Evolutionary conservation across 2,329 filamentous ascomycete genomes (phyloP).

Genomic region (Aspergillus chevalieri): DNA sequence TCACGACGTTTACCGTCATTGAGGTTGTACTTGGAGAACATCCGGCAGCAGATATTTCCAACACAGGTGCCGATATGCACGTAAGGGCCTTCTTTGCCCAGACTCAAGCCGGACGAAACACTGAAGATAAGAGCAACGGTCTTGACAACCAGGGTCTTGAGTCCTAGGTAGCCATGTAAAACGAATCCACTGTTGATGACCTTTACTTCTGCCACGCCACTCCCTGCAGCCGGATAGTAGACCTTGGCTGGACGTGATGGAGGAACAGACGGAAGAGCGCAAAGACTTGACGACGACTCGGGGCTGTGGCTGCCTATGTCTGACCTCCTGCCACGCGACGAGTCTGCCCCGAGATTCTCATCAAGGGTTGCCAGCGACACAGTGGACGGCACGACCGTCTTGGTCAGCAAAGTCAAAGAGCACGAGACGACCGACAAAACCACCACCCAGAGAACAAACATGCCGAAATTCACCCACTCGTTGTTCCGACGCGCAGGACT

Average conservation of each 20-base stretch:
- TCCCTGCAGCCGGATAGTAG: conserved; percentile 93
- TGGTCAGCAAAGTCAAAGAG: conserved; percentile 77
- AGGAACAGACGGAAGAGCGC: conserved; percentile 24
- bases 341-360: conserved; percentile 76
- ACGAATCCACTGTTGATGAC: conserved; percentile 98
- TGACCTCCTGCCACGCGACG: conserved; percentile 40
- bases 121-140: conserved; percentile 75
- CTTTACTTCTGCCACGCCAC: conserved; percentile 92
- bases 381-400: conserved; percentile 85
- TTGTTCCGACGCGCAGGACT: conserved; percentile 43
- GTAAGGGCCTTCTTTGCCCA: conserved; percentile 92
- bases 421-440: conserved; percentile 66
- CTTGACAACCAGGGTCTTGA: conserved; percentile 82
- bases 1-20: conserved; percentile 94
- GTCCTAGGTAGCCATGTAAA: conserved; percentile 85
- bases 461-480: conserved; percentile 66
- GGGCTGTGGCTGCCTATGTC: conserved; percentile 38
- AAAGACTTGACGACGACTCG: conserved; percentile 37
- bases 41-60: conserved; percentile 86
- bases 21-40: conserved; percentile 89
- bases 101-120: conserved; percentile 83
- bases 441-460: conserved; percentile 70
- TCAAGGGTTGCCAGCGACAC: conserved; percentile 83
- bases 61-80: conserved; percentile 97
- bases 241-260: conserved; percentile 63